Percentiles rank a stretch among this genome's conserved stretches.
Conservation (phyloP, 1,284 basidiomycete species). For the Pseudozyma sp. region DNA sequence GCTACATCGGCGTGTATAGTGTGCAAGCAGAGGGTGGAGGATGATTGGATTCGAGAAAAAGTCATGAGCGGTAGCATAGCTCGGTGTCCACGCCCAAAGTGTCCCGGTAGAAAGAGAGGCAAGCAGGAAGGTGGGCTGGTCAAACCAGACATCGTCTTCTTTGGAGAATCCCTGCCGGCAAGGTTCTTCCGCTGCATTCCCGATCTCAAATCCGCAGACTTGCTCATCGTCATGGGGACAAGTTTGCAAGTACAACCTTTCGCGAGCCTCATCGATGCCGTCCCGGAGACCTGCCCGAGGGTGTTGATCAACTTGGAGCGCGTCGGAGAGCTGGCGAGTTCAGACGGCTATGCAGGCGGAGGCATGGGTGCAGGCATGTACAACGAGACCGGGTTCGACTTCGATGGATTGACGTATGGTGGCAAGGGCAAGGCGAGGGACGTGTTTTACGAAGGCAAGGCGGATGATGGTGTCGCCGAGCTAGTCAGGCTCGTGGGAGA, state of each 20-base stretch:
- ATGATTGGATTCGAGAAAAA: constrained; percentile 56
- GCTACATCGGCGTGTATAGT: constrained; percentile 58
- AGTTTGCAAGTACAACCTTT: constrained; percentile 79
- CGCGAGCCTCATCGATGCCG: constrained; percentile 71
- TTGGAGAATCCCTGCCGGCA: constrained; percentile 64
- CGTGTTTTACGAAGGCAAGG: constrained; percentile 58
- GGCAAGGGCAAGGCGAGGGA: constrained; percentile 51
- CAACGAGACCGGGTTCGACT: constrained; percentile 63
- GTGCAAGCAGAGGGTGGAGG: constrained; percentile 50
- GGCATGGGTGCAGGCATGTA: constrained; percentile 50
- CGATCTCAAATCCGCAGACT: constrained; percentile 76
- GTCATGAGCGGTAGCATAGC: constrained; percentile 57
- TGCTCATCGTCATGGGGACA: constrained; percentile 92
- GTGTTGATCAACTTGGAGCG: constrained; percentile 73
- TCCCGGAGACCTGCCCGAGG: constrained; percentile 70
- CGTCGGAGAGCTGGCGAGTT: constrained; percentile 71
- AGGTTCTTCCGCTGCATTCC: constrained; percentile 62
- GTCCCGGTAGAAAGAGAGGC: constrained; percentile 15
- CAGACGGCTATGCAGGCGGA: constrained; percentile 69
- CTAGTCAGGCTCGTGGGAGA: constrained; percentile 50
- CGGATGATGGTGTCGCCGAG: constrained; percentile 53
- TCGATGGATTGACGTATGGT: constrained; percentile 52
- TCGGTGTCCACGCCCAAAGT: constrained; percentile 49
- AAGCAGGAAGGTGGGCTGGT: constrained; percentile 44
- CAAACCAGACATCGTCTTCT: constrained; percentile 69